These are phyloP conservation scores for Naganishia cerealis DNA, from an alignment of 1,284 basidiomycete genomes.

Conservation along the genomic window DNA sequence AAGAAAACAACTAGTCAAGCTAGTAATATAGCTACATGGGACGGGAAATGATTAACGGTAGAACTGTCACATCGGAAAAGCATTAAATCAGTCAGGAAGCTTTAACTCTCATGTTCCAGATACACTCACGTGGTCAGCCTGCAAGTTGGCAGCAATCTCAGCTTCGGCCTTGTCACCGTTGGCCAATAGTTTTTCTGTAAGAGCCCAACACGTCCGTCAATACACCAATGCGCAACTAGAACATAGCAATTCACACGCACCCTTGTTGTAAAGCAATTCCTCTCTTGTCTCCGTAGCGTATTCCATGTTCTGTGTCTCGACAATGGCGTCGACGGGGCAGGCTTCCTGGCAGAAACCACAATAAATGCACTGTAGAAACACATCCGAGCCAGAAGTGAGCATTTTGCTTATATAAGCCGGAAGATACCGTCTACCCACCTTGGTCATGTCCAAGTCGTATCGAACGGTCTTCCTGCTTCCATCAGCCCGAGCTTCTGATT, in stretches of 20 bases:
- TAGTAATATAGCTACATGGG: conserved; percentile 22
- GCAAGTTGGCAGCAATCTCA: conserved; percentile 90
- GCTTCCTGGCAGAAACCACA: conserved; percentile 98
- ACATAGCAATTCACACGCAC: conserved; percentile 50
- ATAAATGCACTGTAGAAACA: conserved; percentile 72
- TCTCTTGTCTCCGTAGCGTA: conserved; percentile 97
- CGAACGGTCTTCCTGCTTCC: conserved; percentile 95
- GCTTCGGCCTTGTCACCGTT: conserved; percentile 96
- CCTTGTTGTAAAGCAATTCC: conserved; percentile 96
- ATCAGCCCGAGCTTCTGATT: conserved; percentile 92
- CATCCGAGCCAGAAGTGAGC: not conserved
- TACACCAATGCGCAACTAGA: conserved; percentile 25
- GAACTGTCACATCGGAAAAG: conserved; percentile 5
- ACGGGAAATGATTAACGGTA: conserved; percentile 14
- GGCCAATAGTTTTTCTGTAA: conserved; percentile 74
- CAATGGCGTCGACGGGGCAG: conserved; percentile 98
- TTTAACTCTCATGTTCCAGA: not conserved
- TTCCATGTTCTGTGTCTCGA: conserved; percentile 97
- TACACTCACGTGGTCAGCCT: conserved; percentile 59
- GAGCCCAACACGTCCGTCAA: not conserved
- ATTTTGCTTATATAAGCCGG: not conserved
- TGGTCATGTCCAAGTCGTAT: conserved; percentile 93
- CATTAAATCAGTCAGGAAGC: not conserved
- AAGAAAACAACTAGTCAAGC: conserved; percentile 3
- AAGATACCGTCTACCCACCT: conserved; percentile 42